A percentile compares a stretch with the other conserved stretches of the same genome.
These are phyloP conservation scores for Lasiosphaeria hispida DNA, from an alignment of 495 filamentous ascomycete genomes.

Conservation along the genomic window DNA sequence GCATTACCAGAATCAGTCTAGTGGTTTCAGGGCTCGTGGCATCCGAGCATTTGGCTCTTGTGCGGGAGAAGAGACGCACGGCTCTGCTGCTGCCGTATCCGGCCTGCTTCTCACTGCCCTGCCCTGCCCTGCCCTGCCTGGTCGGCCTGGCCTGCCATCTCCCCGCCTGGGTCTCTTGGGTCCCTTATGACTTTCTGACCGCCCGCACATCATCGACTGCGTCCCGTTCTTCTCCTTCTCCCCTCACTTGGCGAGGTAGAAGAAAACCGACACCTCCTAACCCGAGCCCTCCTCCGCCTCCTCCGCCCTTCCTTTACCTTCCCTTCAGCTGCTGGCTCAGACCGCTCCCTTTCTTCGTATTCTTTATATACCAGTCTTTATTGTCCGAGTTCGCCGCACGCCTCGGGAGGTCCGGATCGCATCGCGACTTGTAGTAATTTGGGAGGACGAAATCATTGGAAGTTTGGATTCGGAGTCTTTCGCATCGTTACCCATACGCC, in stretches of 20 bases:
- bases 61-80: slow-evolving; percentile 12
- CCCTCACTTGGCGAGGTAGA: slow-evolving; percentile 32
- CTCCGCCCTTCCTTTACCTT: slow-evolving; percentile 38
- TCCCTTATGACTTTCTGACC: slow-evolving; percentile 49
- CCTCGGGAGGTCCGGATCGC: slow-evolving; percentile 14
- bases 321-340: slow-evolving; percentile 57
- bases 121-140: slow-evolving; percentile 17
- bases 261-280: slow-evolving; percentile 27
- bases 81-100: slow-evolving; percentile 15
- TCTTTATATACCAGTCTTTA: slow-evolving; percentile 24
- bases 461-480: slow-evolving; percentile 16
- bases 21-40: slow-evolving; percentile 38
- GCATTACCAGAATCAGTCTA: slow-evolving; percentile 31
- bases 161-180: slow-evolving; percentile 11
- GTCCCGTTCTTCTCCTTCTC: slow-evolving; percentile 22
- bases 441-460: slow-evolving; percentile 11
- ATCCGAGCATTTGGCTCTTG: slow-evolving; percentile 24
- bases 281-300: slow-evolving; percentile 36
- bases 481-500: slow-evolving; percentile 11
- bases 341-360: slow-evolving; percentile 48
- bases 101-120: neutral
- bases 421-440: slow-evolving; percentile 14
- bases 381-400: slow-evolving; percentile 5
- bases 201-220: slow-evolving; percentile 32
- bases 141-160: slow-evolving; percentile 18